phyloP scores from a whole-genome alignment of 371 early-diverging fungal species.

The Mucor mucedo region DNA sequence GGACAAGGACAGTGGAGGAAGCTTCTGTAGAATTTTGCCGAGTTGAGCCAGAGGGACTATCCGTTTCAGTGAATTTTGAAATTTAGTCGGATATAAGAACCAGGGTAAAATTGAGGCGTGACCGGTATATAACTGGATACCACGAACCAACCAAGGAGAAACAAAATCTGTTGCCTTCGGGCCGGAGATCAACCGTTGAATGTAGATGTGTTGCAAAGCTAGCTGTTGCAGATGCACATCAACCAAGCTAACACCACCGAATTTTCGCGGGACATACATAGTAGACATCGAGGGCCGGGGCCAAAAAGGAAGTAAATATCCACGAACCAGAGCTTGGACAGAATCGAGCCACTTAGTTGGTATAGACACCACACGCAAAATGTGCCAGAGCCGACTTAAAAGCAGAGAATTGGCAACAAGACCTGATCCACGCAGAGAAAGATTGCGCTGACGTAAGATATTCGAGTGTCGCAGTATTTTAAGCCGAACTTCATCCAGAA shows the following conservation, averaged over 20 bases:
- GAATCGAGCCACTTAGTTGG: neutral
- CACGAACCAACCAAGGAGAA: neutral
- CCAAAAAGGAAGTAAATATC: neutral
- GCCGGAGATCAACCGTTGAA: neutral
- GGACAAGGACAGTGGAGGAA: neutral
- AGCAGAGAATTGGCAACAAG: constrained; percentile 18
- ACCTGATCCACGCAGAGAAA: constrained; percentile 3
- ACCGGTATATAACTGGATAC: neutral
- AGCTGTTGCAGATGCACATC: neutral
- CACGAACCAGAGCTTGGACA: neutral
- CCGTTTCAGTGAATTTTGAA: neutral
- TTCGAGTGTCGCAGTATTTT: constrained; percentile 2
- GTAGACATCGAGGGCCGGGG: neutral
- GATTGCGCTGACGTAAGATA: neutral
- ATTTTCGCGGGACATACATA: neutral
- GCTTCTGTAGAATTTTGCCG: too few species aligned
- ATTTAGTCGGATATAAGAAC: neutral
- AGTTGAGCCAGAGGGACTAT: too few species aligned
- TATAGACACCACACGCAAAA: constrained; percentile 8
- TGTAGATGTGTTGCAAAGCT: constrained; percentile 3
- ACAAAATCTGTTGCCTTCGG: neutral
- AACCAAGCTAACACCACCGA: constrained; percentile 8
- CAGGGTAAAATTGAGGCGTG: neutral
- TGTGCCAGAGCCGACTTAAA: constrained; percentile 9
- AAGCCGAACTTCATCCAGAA: neutral